These are phyloP conservation scores for Ascocoryne sarcoides DNA, from an alignment of 2,329 filamentous ascomycete species.

Conservation along the genomic window DNA sequence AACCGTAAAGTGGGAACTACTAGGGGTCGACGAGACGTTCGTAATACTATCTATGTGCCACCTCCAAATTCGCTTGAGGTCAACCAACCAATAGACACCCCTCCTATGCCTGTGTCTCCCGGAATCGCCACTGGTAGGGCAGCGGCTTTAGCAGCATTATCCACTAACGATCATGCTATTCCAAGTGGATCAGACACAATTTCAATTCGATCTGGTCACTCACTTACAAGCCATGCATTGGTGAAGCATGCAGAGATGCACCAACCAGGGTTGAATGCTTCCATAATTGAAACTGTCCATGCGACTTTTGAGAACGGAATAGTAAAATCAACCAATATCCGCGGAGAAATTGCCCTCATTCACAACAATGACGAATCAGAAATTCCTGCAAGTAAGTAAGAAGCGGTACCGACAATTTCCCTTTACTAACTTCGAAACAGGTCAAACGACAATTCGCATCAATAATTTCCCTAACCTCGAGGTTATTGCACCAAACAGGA, in stretches of 20 bases:
- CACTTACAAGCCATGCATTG: conserved; percentile 60
- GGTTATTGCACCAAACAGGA: conserved; percentile 86
- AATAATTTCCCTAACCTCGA: conserved; percentile 85
- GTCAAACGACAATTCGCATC: conserved; percentile 63
- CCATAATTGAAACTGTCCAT: conserved; percentile 85
- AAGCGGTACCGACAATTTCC: not conserved
- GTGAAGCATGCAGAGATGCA: conserved; percentile 75
- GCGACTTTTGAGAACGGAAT: conserved; percentile 70
- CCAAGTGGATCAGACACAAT: conserved; percentile 69
- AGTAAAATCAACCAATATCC: conserved; percentile 63
- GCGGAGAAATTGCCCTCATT: conserved; percentile 81
- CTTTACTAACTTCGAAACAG: conserved; percentile 27
- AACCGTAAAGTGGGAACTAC: conserved; percentile 66
- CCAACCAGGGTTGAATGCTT: conserved; percentile 73
- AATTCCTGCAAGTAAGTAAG: conserved; percentile 36
- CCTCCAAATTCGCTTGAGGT: conserved; percentile 27
- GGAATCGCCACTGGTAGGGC: conserved; percentile 31
- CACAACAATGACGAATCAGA: conserved; percentile 50
- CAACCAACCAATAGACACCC: conserved; percentile 12
- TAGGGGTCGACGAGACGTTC: conserved; percentile 80
- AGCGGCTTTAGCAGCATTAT: conserved; percentile 44
- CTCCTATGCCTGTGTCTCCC: conserved; percentile 25
- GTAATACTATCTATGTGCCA: conserved; percentile 82
- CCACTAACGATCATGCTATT: conserved; percentile 47
- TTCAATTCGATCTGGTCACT: conserved; percentile 83